Conservation (phyloP, 139 green algal species). For the Picochlorum sp. region DNA sequence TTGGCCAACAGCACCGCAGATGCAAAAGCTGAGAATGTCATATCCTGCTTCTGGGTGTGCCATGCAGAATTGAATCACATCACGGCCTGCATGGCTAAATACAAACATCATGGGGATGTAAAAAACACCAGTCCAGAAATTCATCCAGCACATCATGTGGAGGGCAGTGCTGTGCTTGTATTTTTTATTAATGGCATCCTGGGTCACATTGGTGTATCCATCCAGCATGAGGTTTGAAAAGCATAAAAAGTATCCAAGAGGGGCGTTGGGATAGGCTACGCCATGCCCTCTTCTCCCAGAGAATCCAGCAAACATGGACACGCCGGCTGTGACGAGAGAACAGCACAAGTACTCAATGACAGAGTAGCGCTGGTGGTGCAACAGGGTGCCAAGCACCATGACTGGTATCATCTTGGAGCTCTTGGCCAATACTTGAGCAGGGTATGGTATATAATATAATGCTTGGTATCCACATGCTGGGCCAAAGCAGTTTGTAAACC, state of each 20-base stretch:
- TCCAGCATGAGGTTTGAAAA: slow-evolving; percentile 86
- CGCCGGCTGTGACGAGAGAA: slow-evolving; percentile 54
- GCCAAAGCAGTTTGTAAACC: slow-evolving; percentile 78
- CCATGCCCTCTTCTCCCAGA: slow-evolving; percentile 28
- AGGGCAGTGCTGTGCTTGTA: slow-evolving; percentile 50
- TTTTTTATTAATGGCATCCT: slow-evolving; percentile 74
- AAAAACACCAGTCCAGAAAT: slow-evolving; percentile 84
- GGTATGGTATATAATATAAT: slow-evolving; percentile 92
- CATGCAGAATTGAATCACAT: slow-evolving; percentile 63
- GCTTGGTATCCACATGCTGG: slow-evolving; percentile 81
- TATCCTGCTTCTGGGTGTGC: slow-evolving; percentile 50
- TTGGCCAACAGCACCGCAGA: slow-evolving; percentile 89
- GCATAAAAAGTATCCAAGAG: slow-evolving; percentile 86
- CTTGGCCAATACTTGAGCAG: slow-evolving; percentile 91
- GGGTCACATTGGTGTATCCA: slow-evolving; percentile 35
- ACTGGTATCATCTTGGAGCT: slow-evolving; percentile 96
- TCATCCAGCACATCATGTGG: slow-evolving; percentile 97
- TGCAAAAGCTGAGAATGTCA: slow-evolving; percentile 84
- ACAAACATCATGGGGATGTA: slow-evolving; percentile 80
- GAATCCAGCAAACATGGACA: slow-evolving; percentile 13
- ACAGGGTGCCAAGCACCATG: slow-evolving; percentile 86
- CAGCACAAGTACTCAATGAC: slow-evolving; percentile 81
- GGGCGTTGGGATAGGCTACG: slow-evolving; percentile 70
- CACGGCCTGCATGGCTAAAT: slow-evolving; percentile 27
- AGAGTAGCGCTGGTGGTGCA: slow-evolving; percentile 75